Base-by-base conservation (phyloP, 2,329 filamentous ascomycete genomes). In the Pseudocercospora musae region DNA sequence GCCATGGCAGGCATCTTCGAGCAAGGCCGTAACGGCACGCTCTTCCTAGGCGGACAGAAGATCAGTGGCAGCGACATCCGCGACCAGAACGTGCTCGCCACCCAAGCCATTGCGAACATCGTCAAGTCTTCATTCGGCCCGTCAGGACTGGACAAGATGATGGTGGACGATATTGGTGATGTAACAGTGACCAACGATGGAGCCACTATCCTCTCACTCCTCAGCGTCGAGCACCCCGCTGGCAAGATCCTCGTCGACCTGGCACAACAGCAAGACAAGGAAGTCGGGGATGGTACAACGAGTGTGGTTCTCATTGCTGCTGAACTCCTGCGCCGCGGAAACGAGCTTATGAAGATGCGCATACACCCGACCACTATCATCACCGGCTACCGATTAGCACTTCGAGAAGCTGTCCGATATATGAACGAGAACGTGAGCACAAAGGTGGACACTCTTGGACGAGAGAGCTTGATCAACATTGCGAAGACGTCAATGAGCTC, bases 351-450 rank as follows among this genome's bases (percentile, higher is more conserved):
- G 90, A 97, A 95, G 85, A 99, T 98, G 86, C 91, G 93, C 78
- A 99, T 99, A 86, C 95, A 99, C 81, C 96, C 95, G 60, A 99
- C 95, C 25, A 99, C 96, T 65, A 98, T 99, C 80, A 99, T 99
- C 77, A 98, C 92, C 66, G 95, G 95, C 73, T 99, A 99, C 85
- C 87, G 95, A 74, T 86, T 99, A 73, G 95, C 95, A 64, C 85
- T 99, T 70, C 87, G 95, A 74, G 95, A 99, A 83, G 95, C 95
- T 62, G 89, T 99, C 76, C 96, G 96, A 81, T 99, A 97, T 81
- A 96, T 99, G 89, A 94, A 92, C 80, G 95, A 99, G 79, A 96
- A 98, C 78, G 89, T 99, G 78, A 94, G 91, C 83, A 91, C 92
- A 73, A 96, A 96, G 81, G 94, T 98, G 61, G 94, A 98, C 74